Evolutionary conservation across 1,284 basidiomycete species (phyloP), one percentile per base, ranked within the genome.

Genomic region (Ustilago tritici): DNA sequence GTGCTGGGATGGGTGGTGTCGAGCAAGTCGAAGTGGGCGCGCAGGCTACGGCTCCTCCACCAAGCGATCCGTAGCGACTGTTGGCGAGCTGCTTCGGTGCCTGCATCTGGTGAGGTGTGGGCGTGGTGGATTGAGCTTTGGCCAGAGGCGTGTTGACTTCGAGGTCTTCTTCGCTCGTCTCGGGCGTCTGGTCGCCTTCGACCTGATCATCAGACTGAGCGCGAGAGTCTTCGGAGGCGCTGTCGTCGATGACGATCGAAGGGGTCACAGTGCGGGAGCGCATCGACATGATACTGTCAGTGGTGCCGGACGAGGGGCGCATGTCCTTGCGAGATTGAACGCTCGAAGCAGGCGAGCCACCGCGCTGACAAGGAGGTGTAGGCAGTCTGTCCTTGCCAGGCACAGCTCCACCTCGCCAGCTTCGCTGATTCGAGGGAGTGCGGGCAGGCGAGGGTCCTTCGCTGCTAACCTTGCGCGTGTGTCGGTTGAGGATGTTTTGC

Each of bases 141-240:
- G 40, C 62, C 15, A 65, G 12, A 8, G 71, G 54, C 61, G 74
- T 65, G 60, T 69, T 70, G 50, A 76, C 56, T 23, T 73, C 70
- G 35, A 82, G 56, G 56, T 82, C 74, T 57, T 83, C 81, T 40
- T 83, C 81, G 70, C 78, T 80, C 50, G 81, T 83, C 64, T 83
- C 80, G 60, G 81, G 80, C 32, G 81, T 81, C 57, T 81, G 78
- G 46, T 74, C 72, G 12, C 71, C 78, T 32, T 76, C 76, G 34
- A 76, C 69, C 57, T 58, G 54, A 23, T 81, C 76, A 9, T 73
- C 67, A 17, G 74, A 80, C 47, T 68, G 64, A 2, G 66, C 70
- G 7, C 71, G 62, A 15, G 76, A 76, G 56, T 69, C 65, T 52
- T 81, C 80, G 46, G 78, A 80, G 36, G 71, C 81, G 54, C 70